These are phyloP conservation scores for Phaeosphaeria sp. DNA, from an alignment of 2,329 filamentous ascomycete genomes.

Conservation along the genomic window DNA sequence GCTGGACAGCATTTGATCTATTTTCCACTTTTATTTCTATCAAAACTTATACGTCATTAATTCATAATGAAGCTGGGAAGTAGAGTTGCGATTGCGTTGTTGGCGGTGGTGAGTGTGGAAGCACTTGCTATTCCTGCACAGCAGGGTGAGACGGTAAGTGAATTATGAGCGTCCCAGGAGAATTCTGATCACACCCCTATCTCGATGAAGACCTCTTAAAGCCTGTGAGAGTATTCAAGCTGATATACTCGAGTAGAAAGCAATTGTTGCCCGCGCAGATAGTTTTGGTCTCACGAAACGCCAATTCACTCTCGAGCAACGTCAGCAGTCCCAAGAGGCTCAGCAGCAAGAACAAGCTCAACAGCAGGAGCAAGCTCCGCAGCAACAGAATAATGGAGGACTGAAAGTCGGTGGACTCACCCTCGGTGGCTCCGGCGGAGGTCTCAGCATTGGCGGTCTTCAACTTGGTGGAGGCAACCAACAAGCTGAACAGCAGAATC, in stretches of 20 bases:
- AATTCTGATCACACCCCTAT: background rate
- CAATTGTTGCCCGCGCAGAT: conserved; percentile 19
- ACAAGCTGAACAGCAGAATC: conserved; percentile 5
- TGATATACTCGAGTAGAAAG: conserved; percentile 11
- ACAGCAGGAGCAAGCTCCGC: conserved; percentile 2
- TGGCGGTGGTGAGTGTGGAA: conserved; percentile 30
- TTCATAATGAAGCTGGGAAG: conserved; percentile 34
- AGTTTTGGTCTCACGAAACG: conserved; percentile 19
- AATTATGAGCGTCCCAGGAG: conserved; percentile 3
- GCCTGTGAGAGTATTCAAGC: too few relatives aligned
- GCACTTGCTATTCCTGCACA: conserved; percentile 24
- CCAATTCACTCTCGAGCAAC: conserved; percentile 15
- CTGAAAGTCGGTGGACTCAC: conserved; percentile 38
- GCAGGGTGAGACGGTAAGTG: conserved; percentile 30
- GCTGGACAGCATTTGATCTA: background rate
- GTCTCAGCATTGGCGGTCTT: too few relatives aligned
- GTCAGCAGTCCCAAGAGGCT: background rate
- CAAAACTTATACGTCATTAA: background rate
- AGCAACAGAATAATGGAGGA: conserved; percentile 16
- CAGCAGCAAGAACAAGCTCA: conserved; percentile 5
- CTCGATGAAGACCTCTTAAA: too few relatives aligned
- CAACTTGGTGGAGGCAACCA: conserved; percentile 17
- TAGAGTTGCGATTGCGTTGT: conserved; percentile 21
- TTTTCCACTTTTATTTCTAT: conserved; percentile 10
- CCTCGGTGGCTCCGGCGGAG: conserved; percentile 29